phyloP scores from a whole-genome alignment of 139 green algal genomes.

The Closterium sp. region DNA sequence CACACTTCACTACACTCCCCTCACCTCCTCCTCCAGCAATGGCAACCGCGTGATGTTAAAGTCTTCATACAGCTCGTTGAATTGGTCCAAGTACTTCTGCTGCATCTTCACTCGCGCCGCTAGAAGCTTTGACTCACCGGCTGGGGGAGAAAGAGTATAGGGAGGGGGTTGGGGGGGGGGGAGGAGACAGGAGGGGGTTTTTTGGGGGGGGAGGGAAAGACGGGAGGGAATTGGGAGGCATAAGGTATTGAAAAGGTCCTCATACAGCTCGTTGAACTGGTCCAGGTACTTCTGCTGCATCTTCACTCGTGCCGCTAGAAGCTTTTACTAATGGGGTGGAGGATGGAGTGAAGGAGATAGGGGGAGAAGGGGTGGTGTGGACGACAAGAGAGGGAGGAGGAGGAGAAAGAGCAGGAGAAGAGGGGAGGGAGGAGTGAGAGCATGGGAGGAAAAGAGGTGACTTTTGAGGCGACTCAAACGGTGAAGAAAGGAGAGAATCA shows the following conservation, averaged over 20 bases:
- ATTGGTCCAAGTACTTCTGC: conserved; percentile 83
- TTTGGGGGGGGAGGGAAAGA: neutral
- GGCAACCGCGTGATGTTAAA: conserved; percentile 68
- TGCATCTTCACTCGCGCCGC: conserved; percentile 87
- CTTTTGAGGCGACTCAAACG: no score
- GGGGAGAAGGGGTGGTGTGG: no score
- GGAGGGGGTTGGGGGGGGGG: no score
- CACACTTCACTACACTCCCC: no score
- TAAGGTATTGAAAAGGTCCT: conserved; percentile 63
- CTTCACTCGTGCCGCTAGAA: no score
- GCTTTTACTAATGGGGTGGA: conserved; percentile 40
- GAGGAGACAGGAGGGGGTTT: neutral
- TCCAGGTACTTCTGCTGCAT: conserved; percentile 88
- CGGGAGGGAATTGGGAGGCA: neutral
- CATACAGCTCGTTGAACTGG: conserved; percentile 91
- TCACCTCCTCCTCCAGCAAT: conserved; percentile 66
- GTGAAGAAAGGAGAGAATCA: no score
- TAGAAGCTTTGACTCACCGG: conserved; percentile 66
- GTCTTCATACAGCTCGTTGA: conserved; percentile 95
- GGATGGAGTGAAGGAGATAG: no score
- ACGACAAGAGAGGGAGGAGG: no score
- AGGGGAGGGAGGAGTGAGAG: no score
- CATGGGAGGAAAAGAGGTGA: no score
- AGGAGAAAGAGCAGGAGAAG: no score
- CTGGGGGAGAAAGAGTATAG: neutral